phyloP scores from a whole-genome alignment of 768 basidiomycete genomes.

The Mrakia blollopis region DNA sequence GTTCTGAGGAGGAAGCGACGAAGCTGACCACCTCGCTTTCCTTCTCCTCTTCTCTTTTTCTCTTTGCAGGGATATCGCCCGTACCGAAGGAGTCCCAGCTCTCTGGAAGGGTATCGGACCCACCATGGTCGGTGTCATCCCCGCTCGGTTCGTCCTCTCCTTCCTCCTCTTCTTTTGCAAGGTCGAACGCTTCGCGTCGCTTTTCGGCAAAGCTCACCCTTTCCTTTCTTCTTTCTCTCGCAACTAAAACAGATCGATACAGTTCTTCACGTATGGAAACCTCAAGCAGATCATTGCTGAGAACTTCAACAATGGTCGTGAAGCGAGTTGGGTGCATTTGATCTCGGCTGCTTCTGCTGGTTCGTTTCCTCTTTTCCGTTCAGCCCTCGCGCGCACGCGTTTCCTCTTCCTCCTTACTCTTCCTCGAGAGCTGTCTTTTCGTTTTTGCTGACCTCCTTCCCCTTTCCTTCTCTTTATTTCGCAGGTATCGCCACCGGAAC shows the following conservation, averaged over 20 bases:
- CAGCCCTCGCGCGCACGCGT: not conserved
- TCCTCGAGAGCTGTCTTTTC: too few relatives aligned
- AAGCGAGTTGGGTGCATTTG: slow-evolving; percentile 82
- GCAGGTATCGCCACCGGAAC: slow-evolving; percentile 75
- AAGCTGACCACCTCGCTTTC: not conserved
- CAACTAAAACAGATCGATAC: slow-evolving; percentile 61
- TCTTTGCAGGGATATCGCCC: slow-evolving; percentile 59
- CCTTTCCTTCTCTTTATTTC: not conserved
- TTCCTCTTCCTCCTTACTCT: too few relatives aligned
- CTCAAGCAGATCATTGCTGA: slow-evolving; percentile 87
- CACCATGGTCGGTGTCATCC: slow-evolving; percentile 88
- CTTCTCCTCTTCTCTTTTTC: not conserved
- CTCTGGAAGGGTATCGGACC: slow-evolving; percentile 93
- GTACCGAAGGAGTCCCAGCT: slow-evolving; percentile 78
- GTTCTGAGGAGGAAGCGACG: too few relatives aligned
- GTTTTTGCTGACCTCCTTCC: not conserved
- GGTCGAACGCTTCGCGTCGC: not conserved
- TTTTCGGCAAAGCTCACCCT: not conserved
- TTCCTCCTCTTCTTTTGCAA: not conserved
- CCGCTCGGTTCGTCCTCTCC: slow-evolving; percentile 56
- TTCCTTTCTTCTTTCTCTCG: not conserved
- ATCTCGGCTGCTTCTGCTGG: slow-evolving; percentile 71
- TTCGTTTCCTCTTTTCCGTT: slow-evolving; percentile 15
- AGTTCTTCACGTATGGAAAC: slow-evolving; percentile 97
- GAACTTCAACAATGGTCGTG: slow-evolving; percentile 67